Percentiles rank a stretch among this genome's conserved stretches.
These are phyloP conservation scores for Xylaria cubensis DNA, from an alignment of 495 filamentous ascomycete genomes.

Conservation along the genomic window DNA sequence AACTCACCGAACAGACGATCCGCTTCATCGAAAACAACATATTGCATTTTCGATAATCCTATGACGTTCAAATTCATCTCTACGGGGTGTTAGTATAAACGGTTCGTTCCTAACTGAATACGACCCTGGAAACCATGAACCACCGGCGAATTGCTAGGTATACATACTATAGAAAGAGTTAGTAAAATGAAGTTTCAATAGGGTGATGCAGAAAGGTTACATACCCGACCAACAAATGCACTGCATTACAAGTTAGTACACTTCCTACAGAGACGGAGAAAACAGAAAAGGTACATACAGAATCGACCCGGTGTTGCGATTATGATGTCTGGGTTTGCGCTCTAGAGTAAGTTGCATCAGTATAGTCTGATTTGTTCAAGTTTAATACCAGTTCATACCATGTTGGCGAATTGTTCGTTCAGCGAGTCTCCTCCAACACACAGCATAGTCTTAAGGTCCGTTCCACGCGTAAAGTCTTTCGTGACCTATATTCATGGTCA, in stretches of 20 bases:
- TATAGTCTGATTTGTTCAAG: background rate
- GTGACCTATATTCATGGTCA: conserved; percentile 65
- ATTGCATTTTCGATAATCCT: conserved; percentile 70
- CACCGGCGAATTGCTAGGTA: background rate
- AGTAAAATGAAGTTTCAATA: background rate
- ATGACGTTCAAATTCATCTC: conserved; percentile 67
- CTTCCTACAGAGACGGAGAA: background rate
- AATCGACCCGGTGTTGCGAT: conserved; percentile 97
- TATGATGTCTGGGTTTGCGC: conserved; percentile 91
- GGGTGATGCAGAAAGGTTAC: background rate
- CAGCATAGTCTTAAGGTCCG: conserved; percentile 85
- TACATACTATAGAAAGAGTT: background rate
- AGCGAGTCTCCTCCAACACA: conserved; percentile 94
- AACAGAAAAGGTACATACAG: conserved; percentile 27
- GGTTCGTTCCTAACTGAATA: background rate
- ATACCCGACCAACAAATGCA: conserved; percentile 89
- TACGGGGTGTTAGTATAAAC: conserved; percentile 50
- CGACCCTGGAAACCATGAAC: background rate
- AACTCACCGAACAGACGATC: conserved; percentile 79
- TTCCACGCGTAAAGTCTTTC: conserved; percentile 89
- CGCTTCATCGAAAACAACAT: conserved; percentile 97
- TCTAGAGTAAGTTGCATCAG: conserved; percentile 31
- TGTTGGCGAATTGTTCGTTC: conserved; percentile 92
- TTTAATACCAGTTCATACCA: conserved; percentile 49
- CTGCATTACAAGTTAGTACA: background rate